Base-by-base conservation (phyloP, 495 filamentous ascomycete species). In the Penicillium paxilli region DNA sequence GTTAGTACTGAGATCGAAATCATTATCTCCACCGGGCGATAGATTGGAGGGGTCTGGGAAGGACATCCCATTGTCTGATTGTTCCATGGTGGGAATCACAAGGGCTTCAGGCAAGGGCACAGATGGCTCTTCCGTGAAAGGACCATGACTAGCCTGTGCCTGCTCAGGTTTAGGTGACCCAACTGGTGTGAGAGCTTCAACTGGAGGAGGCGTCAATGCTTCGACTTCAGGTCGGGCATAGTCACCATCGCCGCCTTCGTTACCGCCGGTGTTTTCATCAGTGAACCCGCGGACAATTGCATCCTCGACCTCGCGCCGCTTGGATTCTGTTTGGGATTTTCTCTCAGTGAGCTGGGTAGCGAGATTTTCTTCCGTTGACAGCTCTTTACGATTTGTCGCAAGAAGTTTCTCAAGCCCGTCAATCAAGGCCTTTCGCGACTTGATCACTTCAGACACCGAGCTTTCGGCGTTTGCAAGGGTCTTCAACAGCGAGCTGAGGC, bases 401-500 rank as follows among this genome's bases (percentile, higher is more conserved):
- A 99, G 74, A 4, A 98, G 69, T 57, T 89, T 93, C 70, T 96
- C 91, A 6, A 98, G 77, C 2, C 85, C 91, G 20, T 80, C 75
- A 11, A 98, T 85, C 19, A 98, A 78, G 19, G 84, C 80, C 35
- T 80, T 80, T 16, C 95, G 88, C 2, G 92, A 89, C 62, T 93
- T 92, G 65, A 99, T 90, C 54, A 88, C 88, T 52, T 95, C 91
- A 3, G 89, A 87, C 1, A 98, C 90, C 0, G 92, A 92, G 37
- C 84, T 88, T 70, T 98, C 91, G n/a, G 94, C 94, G 50, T 83
- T 90, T 28, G 92, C 91, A 14, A 99, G 81, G 3, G 83, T 85
- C 73, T 94, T 96, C 45, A 98, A 78, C 7, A 99, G 76, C 3
- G 89, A 85, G 56, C 86, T 90, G 17, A 98, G 86, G 14, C 91